Conservation (phyloP, 2,329 filamentous ascomycete species). For the Trichoderma semiorbis region DNA sequence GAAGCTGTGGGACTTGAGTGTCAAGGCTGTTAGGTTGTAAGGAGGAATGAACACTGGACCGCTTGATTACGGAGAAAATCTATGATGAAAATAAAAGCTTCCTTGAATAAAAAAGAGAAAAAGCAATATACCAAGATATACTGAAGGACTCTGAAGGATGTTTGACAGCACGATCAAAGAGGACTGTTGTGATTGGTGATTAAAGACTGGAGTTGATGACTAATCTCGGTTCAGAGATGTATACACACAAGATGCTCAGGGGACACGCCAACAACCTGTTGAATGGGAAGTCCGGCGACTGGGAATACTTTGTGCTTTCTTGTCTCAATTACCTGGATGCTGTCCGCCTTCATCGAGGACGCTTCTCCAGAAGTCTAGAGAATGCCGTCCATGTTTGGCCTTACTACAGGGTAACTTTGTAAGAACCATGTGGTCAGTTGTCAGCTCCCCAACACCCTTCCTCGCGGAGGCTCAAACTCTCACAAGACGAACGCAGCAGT, state of each 20-base stretch:
- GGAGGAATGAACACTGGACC: conserved; percentile 36
- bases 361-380: too few relatives aligned
- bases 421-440: background rate
- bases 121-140: background rate
- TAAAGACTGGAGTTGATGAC: background rate
- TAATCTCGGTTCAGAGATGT: background rate
- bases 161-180: background rate
- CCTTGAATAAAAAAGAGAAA: background rate
- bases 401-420: too few relatives aligned
- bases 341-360: too few relatives aligned
- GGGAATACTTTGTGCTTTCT: too few relatives aligned
- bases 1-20: conserved; percentile 45
- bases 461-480: background rate
- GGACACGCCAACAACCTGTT: too few relatives aligned
- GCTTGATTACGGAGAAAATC: background rate
- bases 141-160: background rate
- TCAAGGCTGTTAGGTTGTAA: conserved; percentile 38
- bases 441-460: background rate
- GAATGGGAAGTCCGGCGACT: too few relatives aligned
- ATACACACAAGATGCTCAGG: too few relatives aligned
- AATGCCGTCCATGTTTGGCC: too few relatives aligned
- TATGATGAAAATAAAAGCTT: background rate
- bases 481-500: background rate
- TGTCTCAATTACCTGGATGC: too few relatives aligned
- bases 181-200: background rate